These are phyloP conservation scores for Alternaria consortialis DNA, from an alignment of 2,329 filamentous ascomycete genomes.

Conservation along the genomic window DNA sequence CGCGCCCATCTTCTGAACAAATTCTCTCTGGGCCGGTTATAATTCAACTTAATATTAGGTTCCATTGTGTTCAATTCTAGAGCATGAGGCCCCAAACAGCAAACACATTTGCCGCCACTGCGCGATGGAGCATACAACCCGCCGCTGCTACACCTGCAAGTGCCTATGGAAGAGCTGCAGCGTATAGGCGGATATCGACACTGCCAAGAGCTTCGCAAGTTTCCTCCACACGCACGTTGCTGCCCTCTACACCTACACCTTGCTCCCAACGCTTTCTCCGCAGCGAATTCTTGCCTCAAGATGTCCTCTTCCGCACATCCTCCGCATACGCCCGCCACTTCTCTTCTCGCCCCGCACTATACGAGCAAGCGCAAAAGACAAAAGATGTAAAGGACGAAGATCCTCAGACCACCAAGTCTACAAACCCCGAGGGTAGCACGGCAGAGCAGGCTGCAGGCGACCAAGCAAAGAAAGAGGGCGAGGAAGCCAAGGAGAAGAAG, in stretches of 20 bases:
- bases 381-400: constrained; percentile 46
- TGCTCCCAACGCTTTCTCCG: constrained; percentile 48
- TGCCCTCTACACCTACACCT: constrained; percentile 20
- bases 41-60: constrained; percentile 11
- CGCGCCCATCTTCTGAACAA: constrained; percentile 25
- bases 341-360: constrained; percentile 50
- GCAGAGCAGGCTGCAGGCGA: constrained; percentile 48
- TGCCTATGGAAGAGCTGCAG: constrained; percentile 57
- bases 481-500: constrained; percentile 53
- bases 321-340: constrained; percentile 56
- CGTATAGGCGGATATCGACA: constrained; percentile 59
- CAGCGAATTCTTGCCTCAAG: constrained; percentile 54
- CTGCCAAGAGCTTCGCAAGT: constrained; percentile 29
- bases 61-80: constrained; percentile 16
- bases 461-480: constrained; percentile 52
- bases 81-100: constrained; percentile 58
- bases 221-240: constrained; percentile 35
- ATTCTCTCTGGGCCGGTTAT: constrained; percentile 21
- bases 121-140: constrained; percentile 51
- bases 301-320: constrained; percentile 52
- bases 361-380: constrained; percentile 48
- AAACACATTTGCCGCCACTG: constrained; percentile 53
- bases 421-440: constrained; percentile 49
- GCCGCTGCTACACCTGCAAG: constrained; percentile 49
- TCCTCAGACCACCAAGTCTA: constrained; percentile 53